Conservation (phyloP, 176 grass and related monocot genomes). For the Avena insularis region DNA sequence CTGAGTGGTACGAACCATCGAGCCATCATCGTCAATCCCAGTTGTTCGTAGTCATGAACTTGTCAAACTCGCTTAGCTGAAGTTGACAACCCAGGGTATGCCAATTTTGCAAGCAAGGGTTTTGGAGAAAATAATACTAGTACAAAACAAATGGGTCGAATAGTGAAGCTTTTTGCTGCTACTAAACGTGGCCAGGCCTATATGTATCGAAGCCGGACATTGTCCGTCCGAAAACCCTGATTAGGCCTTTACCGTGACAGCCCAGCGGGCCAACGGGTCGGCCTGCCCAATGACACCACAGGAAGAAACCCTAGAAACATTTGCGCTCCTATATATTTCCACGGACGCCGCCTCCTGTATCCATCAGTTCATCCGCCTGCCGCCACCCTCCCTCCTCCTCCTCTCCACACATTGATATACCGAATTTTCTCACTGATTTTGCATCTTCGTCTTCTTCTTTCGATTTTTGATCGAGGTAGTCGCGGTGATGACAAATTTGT, state of each 20-base stretch:
- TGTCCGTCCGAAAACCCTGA: neutral
- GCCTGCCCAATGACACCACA: neutral
- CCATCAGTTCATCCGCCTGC: neutral
- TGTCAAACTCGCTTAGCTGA: neutral
- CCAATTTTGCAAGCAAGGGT: neutral
- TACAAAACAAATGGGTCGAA: too few species aligned
- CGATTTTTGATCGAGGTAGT: neutral
- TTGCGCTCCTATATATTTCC: neutral
- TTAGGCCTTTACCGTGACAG: neutral
- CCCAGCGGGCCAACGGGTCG: neutral
- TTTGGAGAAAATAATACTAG: neutral
- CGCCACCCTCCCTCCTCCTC: neutral
- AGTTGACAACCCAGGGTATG: neutral
- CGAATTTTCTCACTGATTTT: neutral
- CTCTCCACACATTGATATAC: too few species aligned
- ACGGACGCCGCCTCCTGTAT: neutral
- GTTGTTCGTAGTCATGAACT: neutral
- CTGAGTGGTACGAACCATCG: too few species aligned
- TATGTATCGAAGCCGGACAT: neutral
- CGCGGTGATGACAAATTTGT: conserved; percentile 67
- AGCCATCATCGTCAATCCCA: neutral
- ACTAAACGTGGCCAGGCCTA: neutral
- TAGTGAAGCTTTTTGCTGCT: too few species aligned
- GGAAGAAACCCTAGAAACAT: conserved; percentile 34
- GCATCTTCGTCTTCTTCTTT: neutral